Conservation (phyloP, 2,329 filamentous ascomycete species). For the Trichoderma citrinoviride region DNA sequence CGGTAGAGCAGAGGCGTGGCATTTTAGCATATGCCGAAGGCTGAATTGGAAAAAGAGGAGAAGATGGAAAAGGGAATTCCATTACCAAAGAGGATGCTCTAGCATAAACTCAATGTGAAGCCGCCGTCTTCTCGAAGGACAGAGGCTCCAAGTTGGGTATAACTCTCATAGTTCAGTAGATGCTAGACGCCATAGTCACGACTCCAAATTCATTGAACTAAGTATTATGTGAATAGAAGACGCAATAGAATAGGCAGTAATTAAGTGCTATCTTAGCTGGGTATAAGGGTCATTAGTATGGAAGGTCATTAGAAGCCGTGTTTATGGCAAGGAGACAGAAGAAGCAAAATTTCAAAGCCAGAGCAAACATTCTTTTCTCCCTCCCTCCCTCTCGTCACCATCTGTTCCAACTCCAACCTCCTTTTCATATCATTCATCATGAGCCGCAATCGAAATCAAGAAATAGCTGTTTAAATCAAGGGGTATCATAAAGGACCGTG, state of each 20-base stretch:
- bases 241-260: background rate
- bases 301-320: background rate
- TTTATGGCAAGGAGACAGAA: background rate
- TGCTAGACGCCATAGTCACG: background rate
- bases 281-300: conserved; percentile 12
- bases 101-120: background rate
- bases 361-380: background rate
- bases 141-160: background rate
- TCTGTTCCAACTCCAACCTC: background rate
- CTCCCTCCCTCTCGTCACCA: background rate
- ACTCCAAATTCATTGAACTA: background rate
- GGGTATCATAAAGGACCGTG: conserved; percentile 3
- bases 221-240: background rate
- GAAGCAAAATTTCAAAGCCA: background rate
- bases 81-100: background rate
- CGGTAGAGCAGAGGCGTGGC: background rate
- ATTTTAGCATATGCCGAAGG: background rate
- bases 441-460: background rate
- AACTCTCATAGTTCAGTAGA: background rate
- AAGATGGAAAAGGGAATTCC: background rate
- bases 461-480: background rate
- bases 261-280: conserved; percentile 12
- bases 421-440: background rate
- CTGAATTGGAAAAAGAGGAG: background rate
- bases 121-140: background rate